Conservation (phyloP, 2,329 filamentous ascomycete genomes). For the Sarocladium brachiariae region DNA sequence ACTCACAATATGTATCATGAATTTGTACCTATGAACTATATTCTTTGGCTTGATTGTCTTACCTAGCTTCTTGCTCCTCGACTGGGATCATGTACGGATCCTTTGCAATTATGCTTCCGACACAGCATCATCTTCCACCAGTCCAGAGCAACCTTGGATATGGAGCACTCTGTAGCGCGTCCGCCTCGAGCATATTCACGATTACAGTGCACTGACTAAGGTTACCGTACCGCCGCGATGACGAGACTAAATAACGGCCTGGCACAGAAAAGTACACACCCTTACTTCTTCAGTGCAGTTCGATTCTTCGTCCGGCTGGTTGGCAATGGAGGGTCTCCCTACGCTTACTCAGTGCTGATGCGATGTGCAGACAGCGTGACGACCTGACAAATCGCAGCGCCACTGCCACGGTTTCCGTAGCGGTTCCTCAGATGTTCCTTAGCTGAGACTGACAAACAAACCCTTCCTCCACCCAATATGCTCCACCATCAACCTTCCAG, state of each 20-base stretch:
- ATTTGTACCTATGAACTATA: too few relatives aligned
- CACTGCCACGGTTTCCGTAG: neutral
- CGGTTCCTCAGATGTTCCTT: constrained; percentile 2
- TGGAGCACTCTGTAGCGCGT: too few relatives aligned
- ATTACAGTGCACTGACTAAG: constrained; percentile 9
- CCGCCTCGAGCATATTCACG: neutral
- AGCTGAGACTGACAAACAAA: constrained; percentile 8
- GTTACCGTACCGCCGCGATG: neutral
- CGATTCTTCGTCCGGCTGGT: too few relatives aligned
- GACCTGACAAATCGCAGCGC: neutral
- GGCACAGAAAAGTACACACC: neutral
- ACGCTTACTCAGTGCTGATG: constrained; percentile 9
- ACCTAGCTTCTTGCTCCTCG: too few relatives aligned
- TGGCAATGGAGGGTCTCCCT: too few relatives aligned
- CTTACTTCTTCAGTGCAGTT: neutral
- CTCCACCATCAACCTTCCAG: neutral
- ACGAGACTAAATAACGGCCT: too few relatives aligned
- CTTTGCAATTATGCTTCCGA: too few relatives aligned
- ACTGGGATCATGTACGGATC: too few relatives aligned
- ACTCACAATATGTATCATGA: too few relatives aligned
- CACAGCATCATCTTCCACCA: too few relatives aligned
- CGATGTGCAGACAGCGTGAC: neutral
- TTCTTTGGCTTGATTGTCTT: too few relatives aligned
- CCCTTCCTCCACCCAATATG: neutral
- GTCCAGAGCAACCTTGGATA: too few relatives aligned